These are phyloP conservation scores for Claviceps africana DNA, from an alignment of 2,329 filamentous ascomycete species.

Conservation along the genomic window DNA sequence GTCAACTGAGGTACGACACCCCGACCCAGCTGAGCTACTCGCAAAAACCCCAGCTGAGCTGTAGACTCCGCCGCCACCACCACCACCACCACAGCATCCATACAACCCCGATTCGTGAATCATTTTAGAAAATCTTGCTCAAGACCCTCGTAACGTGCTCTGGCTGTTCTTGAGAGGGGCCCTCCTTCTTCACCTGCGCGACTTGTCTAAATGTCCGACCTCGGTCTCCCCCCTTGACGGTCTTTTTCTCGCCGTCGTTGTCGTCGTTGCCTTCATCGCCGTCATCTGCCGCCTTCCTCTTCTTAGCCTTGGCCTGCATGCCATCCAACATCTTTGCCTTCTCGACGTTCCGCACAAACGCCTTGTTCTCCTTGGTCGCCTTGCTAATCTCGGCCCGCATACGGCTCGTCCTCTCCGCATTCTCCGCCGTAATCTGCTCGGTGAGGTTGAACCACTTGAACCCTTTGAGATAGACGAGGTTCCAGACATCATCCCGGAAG, in stretches of 20 bases:
- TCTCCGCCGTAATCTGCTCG: slow-evolving; percentile 68
- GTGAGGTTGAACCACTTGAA: slow-evolving; percentile 72
- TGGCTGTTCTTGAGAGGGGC: slow-evolving; percentile 30
- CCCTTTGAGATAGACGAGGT: slow-evolving; percentile 63
- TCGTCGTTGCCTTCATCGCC: too few species aligned
- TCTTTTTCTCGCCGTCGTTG: slow-evolving; percentile 8
- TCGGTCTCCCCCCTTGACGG: slow-evolving; percentile 11
- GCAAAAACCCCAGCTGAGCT: too few species aligned
- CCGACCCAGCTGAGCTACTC: too few species aligned
- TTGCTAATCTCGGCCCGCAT: slow-evolving; percentile 66
- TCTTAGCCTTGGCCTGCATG: slow-evolving; percentile 47
- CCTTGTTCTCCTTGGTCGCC: slow-evolving; percentile 66
- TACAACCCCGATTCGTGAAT: too few species aligned
- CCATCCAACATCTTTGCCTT: slow-evolving; percentile 64
- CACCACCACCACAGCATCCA: background rate
- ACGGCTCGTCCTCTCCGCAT: slow-evolving; percentile 61
- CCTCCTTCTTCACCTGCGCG: slow-evolving; percentile 38
- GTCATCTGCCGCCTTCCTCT: slow-evolving; percentile 19
- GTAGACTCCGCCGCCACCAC: too few species aligned
- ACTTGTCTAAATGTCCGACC: slow-evolving; percentile 52
- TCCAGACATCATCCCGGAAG: slow-evolving; percentile 82
- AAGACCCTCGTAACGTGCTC: slow-evolving; percentile 45
- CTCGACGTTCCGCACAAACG: slow-evolving; percentile 68
- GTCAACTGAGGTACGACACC: too few species aligned
- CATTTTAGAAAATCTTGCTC: slow-evolving; percentile 46